These are phyloP conservation scores for Penicillium sp. DNA, from an alignment of 2,329 filamentous ascomycete genomes.

Conservation along the genomic window DNA sequence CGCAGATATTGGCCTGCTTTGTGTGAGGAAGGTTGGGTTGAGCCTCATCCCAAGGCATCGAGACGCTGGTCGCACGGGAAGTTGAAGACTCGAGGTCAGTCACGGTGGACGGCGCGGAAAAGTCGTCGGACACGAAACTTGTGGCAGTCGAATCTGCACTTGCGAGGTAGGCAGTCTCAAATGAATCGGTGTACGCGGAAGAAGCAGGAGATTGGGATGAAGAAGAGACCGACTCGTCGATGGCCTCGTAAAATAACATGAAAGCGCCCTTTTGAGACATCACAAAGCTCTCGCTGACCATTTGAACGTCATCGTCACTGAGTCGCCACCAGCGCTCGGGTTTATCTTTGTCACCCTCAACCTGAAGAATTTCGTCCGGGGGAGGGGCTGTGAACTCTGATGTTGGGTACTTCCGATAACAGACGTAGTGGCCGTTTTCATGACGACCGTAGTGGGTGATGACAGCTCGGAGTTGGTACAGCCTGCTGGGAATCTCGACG, in stretches of 20 bases:
- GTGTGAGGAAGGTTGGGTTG: background rate
- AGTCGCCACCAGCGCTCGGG: slow-evolving; percentile 79
- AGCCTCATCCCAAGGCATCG: slow-evolving; percentile 14
- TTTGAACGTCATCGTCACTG: slow-evolving; percentile 82
- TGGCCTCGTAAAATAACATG: slow-evolving; percentile 93
- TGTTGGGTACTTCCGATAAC: slow-evolving; percentile 71
- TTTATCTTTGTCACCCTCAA: slow-evolving; percentile 35
- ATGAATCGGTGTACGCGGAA: slow-evolving; percentile 1
- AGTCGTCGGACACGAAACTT: slow-evolving; percentile 25
- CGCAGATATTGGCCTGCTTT: background rate
- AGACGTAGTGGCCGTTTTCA: slow-evolving; percentile 95
- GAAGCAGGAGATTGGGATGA: background rate
- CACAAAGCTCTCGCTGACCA: slow-evolving; percentile 72
- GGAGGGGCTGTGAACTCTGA: slow-evolving; percentile 36
- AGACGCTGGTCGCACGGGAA: slow-evolving; percentile 34
- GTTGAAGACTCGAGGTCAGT: slow-evolving; percentile 30
- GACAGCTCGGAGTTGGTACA: slow-evolving; percentile 79
- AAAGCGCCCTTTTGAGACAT: slow-evolving; percentile 80
- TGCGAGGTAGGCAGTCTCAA: slow-evolving; percentile 15
- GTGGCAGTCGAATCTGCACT: slow-evolving; percentile 21
- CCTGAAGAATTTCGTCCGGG: slow-evolving; percentile 34
- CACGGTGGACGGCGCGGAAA: slow-evolving; percentile 27
- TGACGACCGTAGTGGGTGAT: slow-evolving; percentile 89
- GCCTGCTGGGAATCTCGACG: slow-evolving; percentile 46
- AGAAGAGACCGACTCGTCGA: slow-evolving; percentile 44